Evolutionary conservation across 2,329 filamentous ascomycete species (phyloP).

Genomic region (Simplicillium aogashimaense): DNA sequence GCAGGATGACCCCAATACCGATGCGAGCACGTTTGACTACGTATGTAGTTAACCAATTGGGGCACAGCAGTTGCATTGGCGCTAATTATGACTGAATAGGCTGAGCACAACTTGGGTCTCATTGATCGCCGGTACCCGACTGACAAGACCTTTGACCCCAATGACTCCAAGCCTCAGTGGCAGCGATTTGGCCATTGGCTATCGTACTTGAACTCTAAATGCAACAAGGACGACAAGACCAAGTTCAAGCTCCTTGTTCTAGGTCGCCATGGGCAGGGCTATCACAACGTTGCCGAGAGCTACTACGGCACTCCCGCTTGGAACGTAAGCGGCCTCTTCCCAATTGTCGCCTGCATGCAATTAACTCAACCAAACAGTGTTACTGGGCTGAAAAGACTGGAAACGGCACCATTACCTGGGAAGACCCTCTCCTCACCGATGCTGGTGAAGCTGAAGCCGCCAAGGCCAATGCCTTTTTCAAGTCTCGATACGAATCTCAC

Average conservation of each 20-base stretch:
- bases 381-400: conserved; percentile 58
- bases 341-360: conserved; percentile 4
- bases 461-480: conserved; percentile 51
- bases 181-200: conserved; percentile 53
- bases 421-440: conserved; percentile 51
- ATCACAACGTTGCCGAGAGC: conserved; percentile 51
- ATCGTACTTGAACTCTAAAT: conserved; percentile 36
- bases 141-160: conserved; percentile 30
- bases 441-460: conserved; percentile 46
- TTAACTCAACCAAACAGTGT: conserved; percentile 25
- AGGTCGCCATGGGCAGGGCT: conserved; percentile 62
- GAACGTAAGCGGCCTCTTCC: conserved; percentile 39
- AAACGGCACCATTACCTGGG: conserved; percentile 53
- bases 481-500: conserved; percentile 35
- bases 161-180: conserved; percentile 47
- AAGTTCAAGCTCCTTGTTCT: conserved; percentile 59
- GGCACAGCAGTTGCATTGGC: neutral
- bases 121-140: conserved; percentile 52
- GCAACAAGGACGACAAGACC: conserved; percentile 27
- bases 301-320: conserved; percentile 60
- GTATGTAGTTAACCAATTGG: conserved; percentile 26
- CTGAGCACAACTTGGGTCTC: conserved; percentile 53
- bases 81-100: conserved; percentile 26
- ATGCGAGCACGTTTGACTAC: conserved; percentile 52
- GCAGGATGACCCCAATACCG: conserved; percentile 49